phyloP scores from a whole-genome alignment of 2,329 filamentous ascomycete genomes.

The Aplosporella prunicola region DNA sequence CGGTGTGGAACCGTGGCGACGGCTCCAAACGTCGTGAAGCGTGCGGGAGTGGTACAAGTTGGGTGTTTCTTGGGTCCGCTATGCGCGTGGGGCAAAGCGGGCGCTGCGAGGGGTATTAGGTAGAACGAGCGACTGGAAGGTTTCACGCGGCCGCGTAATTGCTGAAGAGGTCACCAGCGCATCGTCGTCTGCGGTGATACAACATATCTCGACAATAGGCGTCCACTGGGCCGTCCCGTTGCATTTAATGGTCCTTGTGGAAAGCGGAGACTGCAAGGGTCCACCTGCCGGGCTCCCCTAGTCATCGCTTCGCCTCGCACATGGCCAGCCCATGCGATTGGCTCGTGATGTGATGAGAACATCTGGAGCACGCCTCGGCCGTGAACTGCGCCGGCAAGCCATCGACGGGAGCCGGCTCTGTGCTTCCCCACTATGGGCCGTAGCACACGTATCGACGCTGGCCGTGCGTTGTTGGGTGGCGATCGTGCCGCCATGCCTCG shows the following conservation, averaged over 20 bases:
- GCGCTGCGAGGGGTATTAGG: neutral
- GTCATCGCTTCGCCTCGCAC: no score
- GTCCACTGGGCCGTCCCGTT: constrained; percentile 1
- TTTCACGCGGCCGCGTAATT: neutral
- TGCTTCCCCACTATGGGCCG: no score
- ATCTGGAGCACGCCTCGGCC: no score
- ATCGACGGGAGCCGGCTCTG: no score
- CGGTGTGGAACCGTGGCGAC: neutral
- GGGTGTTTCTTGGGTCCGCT: neutral
- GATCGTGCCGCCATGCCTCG: no score
- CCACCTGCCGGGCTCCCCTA: constrained; percentile 1
- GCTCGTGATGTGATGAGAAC: no score
- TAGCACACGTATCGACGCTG: no score
- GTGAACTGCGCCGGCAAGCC: no score
- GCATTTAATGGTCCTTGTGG: constrained; percentile 8
- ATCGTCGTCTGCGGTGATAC: constrained; percentile 5
- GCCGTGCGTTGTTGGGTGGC: no score
- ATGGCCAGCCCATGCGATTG: no score
- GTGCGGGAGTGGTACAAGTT: neutral
- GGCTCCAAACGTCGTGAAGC: neutral
- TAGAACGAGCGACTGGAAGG: constrained; percentile 4
- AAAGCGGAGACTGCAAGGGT: constrained; percentile 9
- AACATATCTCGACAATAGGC: neutral
- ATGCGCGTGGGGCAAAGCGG: constrained; percentile 1
- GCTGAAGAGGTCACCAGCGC: neutral